These are phyloP conservation scores for Russula virescens DNA, from an alignment of 768 basidiomycete species.

Conservation along the genomic window DNA sequence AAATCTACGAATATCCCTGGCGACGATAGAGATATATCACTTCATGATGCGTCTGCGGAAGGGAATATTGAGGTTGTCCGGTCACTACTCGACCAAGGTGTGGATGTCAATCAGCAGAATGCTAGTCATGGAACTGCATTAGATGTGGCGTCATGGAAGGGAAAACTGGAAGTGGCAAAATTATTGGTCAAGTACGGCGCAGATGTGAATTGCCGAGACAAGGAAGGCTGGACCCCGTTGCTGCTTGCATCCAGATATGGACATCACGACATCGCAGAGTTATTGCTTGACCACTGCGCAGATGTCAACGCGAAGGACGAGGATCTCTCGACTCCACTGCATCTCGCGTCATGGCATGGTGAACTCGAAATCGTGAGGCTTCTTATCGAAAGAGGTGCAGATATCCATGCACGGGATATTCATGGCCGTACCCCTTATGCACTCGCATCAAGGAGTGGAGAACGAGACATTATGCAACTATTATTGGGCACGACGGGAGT, in stretches of 20 bases:
- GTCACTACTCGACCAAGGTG: background rate
- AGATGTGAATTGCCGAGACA: background rate
- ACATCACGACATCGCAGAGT: background rate
- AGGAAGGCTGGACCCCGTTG: background rate
- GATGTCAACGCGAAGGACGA: background rate
- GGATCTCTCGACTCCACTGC: background rate
- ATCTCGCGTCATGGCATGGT: background rate
- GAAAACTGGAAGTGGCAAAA: background rate
- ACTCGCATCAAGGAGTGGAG: background rate
- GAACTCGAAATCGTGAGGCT: background rate
- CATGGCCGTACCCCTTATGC: background rate
- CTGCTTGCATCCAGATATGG: background rate
- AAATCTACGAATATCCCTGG: fast-evolving
- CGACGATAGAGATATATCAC: background rate
- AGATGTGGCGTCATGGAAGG: background rate
- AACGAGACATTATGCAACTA: background rate
- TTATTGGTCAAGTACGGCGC: background rate
- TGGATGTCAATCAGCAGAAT: background rate
- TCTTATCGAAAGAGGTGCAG: background rate
- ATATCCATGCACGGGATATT: background rate
- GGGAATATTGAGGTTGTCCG: background rate
- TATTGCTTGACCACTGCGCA: background rate
- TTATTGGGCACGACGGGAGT: background rate
- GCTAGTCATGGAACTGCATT: background rate
- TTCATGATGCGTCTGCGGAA: background rate